phyloP scores from a whole-genome alignment of 2,329 filamentous ascomycete genomes.

The Claviceps africana region DNA sequence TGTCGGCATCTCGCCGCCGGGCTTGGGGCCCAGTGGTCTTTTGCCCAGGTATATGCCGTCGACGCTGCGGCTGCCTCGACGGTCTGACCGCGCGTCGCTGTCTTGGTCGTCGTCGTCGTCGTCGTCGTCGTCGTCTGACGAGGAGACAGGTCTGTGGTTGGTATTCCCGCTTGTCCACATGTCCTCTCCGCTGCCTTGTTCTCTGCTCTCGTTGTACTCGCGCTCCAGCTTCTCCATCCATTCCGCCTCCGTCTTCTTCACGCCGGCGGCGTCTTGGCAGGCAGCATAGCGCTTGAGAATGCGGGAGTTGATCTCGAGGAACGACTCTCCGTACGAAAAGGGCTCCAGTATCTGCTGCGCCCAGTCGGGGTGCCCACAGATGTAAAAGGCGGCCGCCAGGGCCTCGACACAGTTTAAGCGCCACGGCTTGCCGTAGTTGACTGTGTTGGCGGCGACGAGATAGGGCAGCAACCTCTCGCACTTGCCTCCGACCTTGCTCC shows the following conservation, averaged over 20 bases:
- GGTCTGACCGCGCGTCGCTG: constrained; percentile 22
- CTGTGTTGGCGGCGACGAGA: constrained; percentile 87
- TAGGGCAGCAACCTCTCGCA: constrained; percentile 87
- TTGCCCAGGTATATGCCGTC: constrained; percentile 50
- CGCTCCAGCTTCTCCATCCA: constrained; percentile 85
- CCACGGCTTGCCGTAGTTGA: constrained; percentile 96
- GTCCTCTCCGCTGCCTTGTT: constrained; percentile 56
- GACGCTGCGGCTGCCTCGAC: constrained; percentile 25
- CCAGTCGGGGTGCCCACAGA: constrained; percentile 87
- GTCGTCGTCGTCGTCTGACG: constrained; percentile 41
- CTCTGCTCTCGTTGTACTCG: constrained; percentile 72
- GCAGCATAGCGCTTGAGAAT: constrained; percentile 74
- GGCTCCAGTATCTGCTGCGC: constrained; percentile 68
- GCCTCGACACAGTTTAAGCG: constrained; percentile 92
- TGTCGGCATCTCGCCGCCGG: constrained; percentile 2
- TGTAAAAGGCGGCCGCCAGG: constrained; percentile 80
- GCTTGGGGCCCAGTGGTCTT: constrained; percentile 21
- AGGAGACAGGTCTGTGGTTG: constrained; percentile 48
- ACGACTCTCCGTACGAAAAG: constrained; percentile 79
- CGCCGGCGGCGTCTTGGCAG: constrained; percentile 63
- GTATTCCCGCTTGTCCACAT: constrained; percentile 86
- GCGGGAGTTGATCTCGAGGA: constrained; percentile 78
- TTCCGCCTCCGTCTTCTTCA: constrained; percentile 72
- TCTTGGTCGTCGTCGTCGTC: constrained; percentile 30
- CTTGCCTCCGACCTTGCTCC: constrained; percentile 80